Base-by-base conservation (phyloP, 2,329 filamentous ascomycete genomes). In the Orbilia brochopaga region DNA sequence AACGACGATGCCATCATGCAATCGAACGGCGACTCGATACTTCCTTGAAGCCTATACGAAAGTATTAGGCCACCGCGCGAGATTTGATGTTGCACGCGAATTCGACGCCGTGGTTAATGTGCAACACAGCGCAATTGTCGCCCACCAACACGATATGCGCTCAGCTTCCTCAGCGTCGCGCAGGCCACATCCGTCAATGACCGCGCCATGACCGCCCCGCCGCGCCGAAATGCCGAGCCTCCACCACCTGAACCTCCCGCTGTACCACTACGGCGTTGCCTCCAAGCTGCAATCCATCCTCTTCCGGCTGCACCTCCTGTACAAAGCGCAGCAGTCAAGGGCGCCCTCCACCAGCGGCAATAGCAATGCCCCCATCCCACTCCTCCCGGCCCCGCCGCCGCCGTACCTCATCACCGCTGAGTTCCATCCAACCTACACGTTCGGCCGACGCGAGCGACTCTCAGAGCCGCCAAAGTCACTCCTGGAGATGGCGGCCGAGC, bases 381-480 rank as follows among this genome's bases (percentile, higher is more conserved):
- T 8, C 44, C 10, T 55, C 15, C 75, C 79, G 1, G 74, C 80
- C 2, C 79, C 84, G 7, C 89, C 89, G 0, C 81, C 83, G 13
- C 90, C 91, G 24, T 87, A 86, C 32, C 83, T 97, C 74, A 83
- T 97, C 74, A 92, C 91, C 74, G 83, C 74, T 81, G 81, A 79
- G 82, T 94, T 96, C 80, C 88, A 90, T 60, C 90, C 92, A 53
- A 91, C 92, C 52, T 97, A 94, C 80, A 97, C 93, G 13, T 89
- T 92, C 74, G 94, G 94, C 61, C 89, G 93, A 4, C 89, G 94
- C 32, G 92, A 97, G 77, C 76, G 82, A 0, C 19, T 79, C 78
- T 76, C 79, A 74, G 79, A 80, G 82, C 0, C 57, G 77, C 0
- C 75, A 76, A 0, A 84, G 88, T 75, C 79, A 81, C 1, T 77